phyloP scores from a whole-genome alignment of 805 yeast species.

The Monosporozyma yasuniensis region DNA sequence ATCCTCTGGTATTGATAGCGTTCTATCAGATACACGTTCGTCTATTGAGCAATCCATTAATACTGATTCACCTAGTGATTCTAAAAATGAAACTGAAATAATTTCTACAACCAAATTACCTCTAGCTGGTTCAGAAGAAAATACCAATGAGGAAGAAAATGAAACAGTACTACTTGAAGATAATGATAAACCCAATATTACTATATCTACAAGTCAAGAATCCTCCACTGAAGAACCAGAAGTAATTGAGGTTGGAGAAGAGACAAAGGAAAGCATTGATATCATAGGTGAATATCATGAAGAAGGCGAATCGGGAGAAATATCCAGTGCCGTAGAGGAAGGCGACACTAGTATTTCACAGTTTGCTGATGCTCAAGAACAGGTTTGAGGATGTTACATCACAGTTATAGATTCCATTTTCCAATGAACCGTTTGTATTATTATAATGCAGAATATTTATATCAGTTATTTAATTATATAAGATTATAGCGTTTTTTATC shows the following conservation, averaged over 20 bases:
- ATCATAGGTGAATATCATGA: slow-evolving; percentile 8
- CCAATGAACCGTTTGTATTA: background rate
- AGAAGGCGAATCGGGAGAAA: background rate
- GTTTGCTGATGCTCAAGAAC: slow-evolving; percentile 16
- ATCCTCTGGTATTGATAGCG: background rate
- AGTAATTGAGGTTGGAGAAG: background rate
- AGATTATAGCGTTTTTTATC: background rate
- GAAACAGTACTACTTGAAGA: background rate
- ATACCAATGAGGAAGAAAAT: background rate
- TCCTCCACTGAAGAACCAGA: background rate
- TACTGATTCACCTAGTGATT: no score
- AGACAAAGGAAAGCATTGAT: slow-evolving; percentile 4
- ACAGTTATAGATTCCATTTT: slow-evolving; percentile 3
- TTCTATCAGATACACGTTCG: background rate
- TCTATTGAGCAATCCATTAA: background rate
- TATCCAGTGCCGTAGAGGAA: background rate
- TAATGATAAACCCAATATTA: background rate
- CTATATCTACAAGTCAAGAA: background rate
- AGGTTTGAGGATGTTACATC: background rate
- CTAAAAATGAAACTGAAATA: background rate
- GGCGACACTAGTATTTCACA: slow-evolving; percentile 7
- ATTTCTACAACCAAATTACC: no score
- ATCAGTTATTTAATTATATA: background rate
- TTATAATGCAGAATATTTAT: background rate
- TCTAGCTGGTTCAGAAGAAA: background rate